These are phyloP conservation scores for Apiotrichum sp. DNA, from an alignment of 1,284 basidiomycete species.

Conservation along the genomic window DNA sequence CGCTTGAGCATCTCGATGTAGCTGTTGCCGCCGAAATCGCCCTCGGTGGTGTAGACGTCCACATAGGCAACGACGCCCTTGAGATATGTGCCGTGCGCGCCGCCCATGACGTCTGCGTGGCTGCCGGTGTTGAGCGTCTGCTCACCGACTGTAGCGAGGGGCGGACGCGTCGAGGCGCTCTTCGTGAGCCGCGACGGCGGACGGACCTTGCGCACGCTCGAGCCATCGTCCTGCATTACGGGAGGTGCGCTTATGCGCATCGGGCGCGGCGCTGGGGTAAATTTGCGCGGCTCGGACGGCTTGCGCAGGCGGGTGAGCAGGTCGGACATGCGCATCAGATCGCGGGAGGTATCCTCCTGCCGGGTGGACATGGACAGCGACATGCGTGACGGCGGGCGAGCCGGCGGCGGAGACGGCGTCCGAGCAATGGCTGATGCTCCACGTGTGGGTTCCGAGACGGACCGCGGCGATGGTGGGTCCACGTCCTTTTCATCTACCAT, in stretches of 20 bases:
- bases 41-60: slow-evolving; percentile 78
- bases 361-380: slow-evolving; percentile 20
- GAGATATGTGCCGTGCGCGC: slow-evolving; percentile 42
- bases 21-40: slow-evolving; percentile 73
- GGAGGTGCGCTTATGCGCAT: neutral
- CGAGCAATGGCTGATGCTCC: neutral
- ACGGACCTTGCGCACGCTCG: neutral
- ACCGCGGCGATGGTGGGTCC: neutral
- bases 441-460: slow-evolving; percentile 3
- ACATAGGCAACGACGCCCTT: slow-evolving; percentile 79
- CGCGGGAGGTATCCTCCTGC: slow-evolving; percentile 34
- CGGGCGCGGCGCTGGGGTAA: neutral
- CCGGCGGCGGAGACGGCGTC: neutral
- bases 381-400: slow-evolving; percentile 2
- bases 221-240: neutral
- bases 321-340: slow-evolving; percentile 35
- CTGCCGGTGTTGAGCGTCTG: neutral
- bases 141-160: neutral
- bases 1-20: slow-evolving; percentile 77
- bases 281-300: neutral
- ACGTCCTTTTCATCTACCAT: neutral
- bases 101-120: neutral
- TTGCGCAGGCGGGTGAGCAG: slow-evolving; percentile 36
- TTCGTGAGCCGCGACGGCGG: neutral
- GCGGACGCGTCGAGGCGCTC: neutral